Evolutionary conservation across 768 basidiomycete species (phyloP), one percentile per base, ranked within the genome.

Genomic region (Suillus alpinus): DNA sequence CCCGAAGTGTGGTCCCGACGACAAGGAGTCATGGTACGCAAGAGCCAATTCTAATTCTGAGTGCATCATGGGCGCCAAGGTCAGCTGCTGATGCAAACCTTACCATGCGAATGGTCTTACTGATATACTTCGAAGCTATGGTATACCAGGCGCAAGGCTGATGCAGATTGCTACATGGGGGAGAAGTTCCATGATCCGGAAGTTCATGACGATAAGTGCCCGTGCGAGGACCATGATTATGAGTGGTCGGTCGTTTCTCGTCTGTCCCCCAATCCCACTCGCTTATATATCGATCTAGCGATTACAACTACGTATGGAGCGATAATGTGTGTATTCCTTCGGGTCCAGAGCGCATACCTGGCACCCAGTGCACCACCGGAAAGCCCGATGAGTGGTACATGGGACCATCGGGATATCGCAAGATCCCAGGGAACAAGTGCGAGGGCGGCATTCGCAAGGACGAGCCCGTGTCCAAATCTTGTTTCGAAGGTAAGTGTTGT

Each of bases 21-120:
- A 99, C 70, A 89, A 92, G 63, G 95, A 97, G 75, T 81, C 73
- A 61, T 98, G 95, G 95, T 90, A 90, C 73, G 95, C 92, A 6
- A 79, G 93, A 41, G 77, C 81, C 16, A 78, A 73, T 20, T 78
- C 75, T 13, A 82, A 81, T 51, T 80, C 80, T 36, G 84, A 92
- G 64, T 98, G 96, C 73, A 75, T 98, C 23, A 95, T 98, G 93
- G 96, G 96, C 0, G 92, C 92, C 69, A 94, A 91, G 83, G 93
- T 92, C 58, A 53, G 81, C 63, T 31, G 18, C 26, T 32, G n/a
- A 34, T 10, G 12, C 3, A 16, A n/a, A 16, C 13, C 39, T 10
- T 37, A 13, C 18, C 8, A 26, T 18, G 20, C 13, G 20, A 20
- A 20, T 32, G 5, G 10, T n/a, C 12, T 36, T 9, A 47, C 29